These are phyloP conservation scores for Coleophoma crateriformis DNA, from an alignment of 2,329 filamentous ascomycete genomes.

Conservation along the genomic window DNA sequence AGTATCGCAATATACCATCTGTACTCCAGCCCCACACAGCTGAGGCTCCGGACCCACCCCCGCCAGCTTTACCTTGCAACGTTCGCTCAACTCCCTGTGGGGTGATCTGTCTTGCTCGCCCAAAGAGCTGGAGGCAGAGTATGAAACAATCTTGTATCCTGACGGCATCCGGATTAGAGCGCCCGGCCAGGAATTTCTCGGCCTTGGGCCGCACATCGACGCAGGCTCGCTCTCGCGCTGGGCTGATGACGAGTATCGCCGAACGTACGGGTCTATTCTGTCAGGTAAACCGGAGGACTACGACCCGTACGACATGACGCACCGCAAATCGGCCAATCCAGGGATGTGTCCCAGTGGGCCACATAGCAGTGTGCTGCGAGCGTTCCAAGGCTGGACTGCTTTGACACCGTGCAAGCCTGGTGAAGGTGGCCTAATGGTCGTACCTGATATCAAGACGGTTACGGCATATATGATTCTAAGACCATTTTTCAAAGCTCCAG, in stretches of 20 bases:
- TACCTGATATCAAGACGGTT: slow-evolving; percentile 28
- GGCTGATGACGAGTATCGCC: slow-evolving; percentile 31
- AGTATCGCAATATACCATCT: slow-evolving; percentile 32
- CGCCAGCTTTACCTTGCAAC: slow-evolving; percentile 31
- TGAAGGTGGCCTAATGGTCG: slow-evolving; percentile 32
- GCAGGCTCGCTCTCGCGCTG: slow-evolving; percentile 35
- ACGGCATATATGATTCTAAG: slow-evolving; percentile 33
- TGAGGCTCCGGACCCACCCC: slow-evolving; percentile 28
- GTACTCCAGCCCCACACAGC: slow-evolving; percentile 32
- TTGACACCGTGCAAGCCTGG: slow-evolving; percentile 26
- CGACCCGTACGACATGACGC: slow-evolving; percentile 30
- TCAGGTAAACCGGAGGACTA: slow-evolving; percentile 9
- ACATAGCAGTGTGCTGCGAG: slow-evolving; percentile 30
- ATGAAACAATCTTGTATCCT: slow-evolving; percentile 28
- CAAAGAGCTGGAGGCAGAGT: slow-evolving; percentile 11
- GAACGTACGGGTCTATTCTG: slow-evolving; percentile 27
- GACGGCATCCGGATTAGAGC: slow-evolving; percentile 32
- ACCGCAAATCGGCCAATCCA: slow-evolving; percentile 28
- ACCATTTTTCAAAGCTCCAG: slow-evolving; percentile 31
- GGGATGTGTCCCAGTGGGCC: slow-evolving; percentile 27
- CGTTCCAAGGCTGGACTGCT: slow-evolving; percentile 35
- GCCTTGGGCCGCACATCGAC: slow-evolving; percentile 36
- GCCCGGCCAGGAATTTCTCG: slow-evolving; percentile 29
- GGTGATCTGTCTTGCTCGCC: slow-evolving; percentile 21
- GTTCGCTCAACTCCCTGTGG: slow-evolving; percentile 31